phyloP scores from a whole-genome alignment of 2,329 filamentous ascomycete genomes.

The Lachnellula subtilissima region DNA sequence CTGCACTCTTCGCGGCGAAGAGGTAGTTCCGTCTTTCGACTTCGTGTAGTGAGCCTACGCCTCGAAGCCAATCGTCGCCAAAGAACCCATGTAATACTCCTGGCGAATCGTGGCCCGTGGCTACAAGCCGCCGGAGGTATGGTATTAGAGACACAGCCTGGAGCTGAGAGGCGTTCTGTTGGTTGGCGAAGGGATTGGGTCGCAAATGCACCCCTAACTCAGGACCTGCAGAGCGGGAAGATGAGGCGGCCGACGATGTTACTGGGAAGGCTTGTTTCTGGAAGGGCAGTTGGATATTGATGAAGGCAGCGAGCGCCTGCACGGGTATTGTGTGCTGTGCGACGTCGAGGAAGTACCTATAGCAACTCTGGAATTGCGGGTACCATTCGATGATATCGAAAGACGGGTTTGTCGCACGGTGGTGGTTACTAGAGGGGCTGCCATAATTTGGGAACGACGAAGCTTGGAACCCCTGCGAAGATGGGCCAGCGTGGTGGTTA shows the following conservation, averaged over 20 bases:
- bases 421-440: constrained; percentile 8
- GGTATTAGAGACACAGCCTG: constrained; percentile 66
- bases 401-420: constrained; percentile 10
- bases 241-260: constrained; percentile 36
- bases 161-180: constrained; percentile 20
- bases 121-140: constrained; percentile 84
- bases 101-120: constrained; percentile 84
- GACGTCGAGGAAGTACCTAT: constrained; percentile 85
- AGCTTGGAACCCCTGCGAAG: constrained; percentile 9
- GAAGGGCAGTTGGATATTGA: constrained; percentile 88
- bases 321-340: constrained; percentile 79
- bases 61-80: constrained; percentile 82
- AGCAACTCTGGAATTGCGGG: constrained; percentile 82
- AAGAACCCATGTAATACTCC: constrained; percentile 93
- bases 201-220: constrained; percentile 14
- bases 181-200: constrained; percentile 27
- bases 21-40: constrained; percentile 90
- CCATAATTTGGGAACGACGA: constrained; percentile 15
- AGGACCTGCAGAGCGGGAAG: constrained; percentile 33
- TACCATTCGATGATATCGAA: constrained; percentile 93
- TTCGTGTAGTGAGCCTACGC: constrained; percentile 78
- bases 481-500: constrained; percentile 10
- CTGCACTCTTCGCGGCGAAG: constrained; percentile 89
- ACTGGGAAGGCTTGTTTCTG: constrained; percentile 56
- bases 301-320: constrained; percentile 80